Evolutionary conservation across 2,329 filamentous ascomycete genomes (phyloP).

Genomic region (Pleurostoma richardsiae): DNA sequence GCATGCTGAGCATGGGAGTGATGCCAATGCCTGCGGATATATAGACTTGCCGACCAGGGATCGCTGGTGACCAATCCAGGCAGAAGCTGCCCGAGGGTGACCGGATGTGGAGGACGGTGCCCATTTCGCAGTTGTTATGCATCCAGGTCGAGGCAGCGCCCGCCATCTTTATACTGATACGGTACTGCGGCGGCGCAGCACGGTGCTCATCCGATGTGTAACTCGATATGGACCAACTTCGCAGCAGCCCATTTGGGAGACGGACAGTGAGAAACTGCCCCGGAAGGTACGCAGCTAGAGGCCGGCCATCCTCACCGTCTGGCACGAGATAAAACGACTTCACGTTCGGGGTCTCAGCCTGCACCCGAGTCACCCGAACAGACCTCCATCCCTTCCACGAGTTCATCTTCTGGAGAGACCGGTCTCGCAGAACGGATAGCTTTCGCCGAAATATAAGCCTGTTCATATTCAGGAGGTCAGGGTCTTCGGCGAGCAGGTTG

Average conservation of each 20-base stretch:
- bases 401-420: slow-evolving; percentile 8
- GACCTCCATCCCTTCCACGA: slow-evolving; percentile 15
- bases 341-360: slow-evolving; percentile 11
- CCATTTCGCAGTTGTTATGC: slow-evolving; percentile 11
- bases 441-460: slow-evolving; percentile 10
- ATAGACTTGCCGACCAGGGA: slow-evolving; percentile 12
- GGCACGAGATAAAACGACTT: slow-evolving; percentile 16
- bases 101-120: slow-evolving; percentile 9
- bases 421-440: slow-evolving; percentile 10
- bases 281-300: slow-evolving; percentile 14
- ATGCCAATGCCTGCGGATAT: slow-evolving; percentile 18
- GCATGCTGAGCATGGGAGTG: slow-evolving; percentile 17
- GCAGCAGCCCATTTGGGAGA: slow-evolving; percentile 9
- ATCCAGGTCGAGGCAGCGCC: slow-evolving; percentile 14
- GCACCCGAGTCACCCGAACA: slow-evolving; percentile 9
- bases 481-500: slow-evolving; percentile 14
- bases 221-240: slow-evolving; percentile 18
- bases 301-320: slow-evolving; percentile 6
- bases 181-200: slow-evolving; percentile 12
- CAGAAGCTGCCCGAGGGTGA: slow-evolving; percentile 15
- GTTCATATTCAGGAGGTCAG: slow-evolving; percentile 15
- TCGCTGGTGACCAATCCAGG: slow-evolving; percentile 10
- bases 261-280: slow-evolving; percentile 17
- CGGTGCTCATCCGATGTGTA: slow-evolving; percentile 6
- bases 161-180: slow-evolving; percentile 14